A percentile compares a stretch with the other conserved stretches of the same genome.
These are phyloP conservation scores for Malania oleifera DNA, from an alignment of 164 flowering plant genomes.

Conservation along the genomic window DNA sequence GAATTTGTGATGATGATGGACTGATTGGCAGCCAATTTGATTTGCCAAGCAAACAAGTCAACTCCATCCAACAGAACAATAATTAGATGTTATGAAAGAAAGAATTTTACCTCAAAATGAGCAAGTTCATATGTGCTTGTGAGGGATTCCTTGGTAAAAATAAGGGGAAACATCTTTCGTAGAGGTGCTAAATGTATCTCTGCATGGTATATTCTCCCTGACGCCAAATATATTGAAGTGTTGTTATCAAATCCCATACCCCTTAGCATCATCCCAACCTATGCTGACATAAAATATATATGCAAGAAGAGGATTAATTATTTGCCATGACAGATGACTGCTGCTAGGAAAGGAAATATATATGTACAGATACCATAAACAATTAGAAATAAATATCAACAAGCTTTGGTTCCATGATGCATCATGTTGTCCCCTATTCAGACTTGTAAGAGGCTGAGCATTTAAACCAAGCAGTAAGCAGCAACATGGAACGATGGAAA, in stretches of 20 bases:
- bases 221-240: conserved; percentile 74
- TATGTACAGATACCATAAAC: neutral
- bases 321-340: neutral
- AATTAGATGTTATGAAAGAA: neutral
- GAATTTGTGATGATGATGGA: no score
- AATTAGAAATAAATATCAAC: neutral
- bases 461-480: no score
- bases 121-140: conserved; percentile 65
- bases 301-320: conserved; percentile 12
- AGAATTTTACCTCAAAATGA: conserved; percentile 41
- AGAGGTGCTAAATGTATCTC: conserved; percentile 59
- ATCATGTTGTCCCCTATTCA: no score
- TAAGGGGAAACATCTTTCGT: conserved; percentile 62
- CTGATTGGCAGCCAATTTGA: no score
- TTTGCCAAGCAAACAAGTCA: no score
- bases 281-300: conserved; percentile 35
- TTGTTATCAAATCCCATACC: conserved; percentile 79
- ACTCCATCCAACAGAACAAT: neutral
- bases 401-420: no score
- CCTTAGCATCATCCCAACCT: conserved; percentile 91
- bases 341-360: neutral
- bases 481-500: no score
- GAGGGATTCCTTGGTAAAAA: conserved; percentile 69
- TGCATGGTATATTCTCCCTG: conserved; percentile 66
- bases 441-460: no score